Percentiles rank a stretch among this genome's conserved stretches.
These are phyloP conservation scores for Pugionium cornutum DNA, from an alignment of 345 rosid genomes.

Conservation along the genomic window DNA sequence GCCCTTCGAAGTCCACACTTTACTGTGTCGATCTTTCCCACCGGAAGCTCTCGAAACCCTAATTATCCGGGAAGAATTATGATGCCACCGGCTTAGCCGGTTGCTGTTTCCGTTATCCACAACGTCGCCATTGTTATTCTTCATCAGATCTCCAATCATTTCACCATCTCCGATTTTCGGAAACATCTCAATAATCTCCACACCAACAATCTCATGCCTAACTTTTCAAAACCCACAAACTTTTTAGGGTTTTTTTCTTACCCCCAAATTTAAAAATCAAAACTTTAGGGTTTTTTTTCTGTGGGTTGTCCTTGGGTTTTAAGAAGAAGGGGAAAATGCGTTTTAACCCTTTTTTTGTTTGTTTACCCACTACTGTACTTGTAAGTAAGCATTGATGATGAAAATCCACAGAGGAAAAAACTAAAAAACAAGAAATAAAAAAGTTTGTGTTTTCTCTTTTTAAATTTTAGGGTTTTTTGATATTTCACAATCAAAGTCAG, in stretches of 20 bases:
- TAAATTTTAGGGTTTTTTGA: constrained; percentile 52
- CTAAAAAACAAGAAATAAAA: constrained; percentile 32
- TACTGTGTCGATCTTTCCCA: constrained; percentile 98
- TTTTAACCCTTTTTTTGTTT: constrained; percentile 2
- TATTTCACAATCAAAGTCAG: constrained; percentile 86
- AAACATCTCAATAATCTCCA: constrained; percentile 42
- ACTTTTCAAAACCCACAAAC: not conserved
- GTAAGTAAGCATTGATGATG: constrained; percentile 36
- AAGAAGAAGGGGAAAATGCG: constrained; percentile 27
- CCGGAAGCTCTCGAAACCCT: constrained; percentile 98
- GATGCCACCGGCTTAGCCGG: constrained; percentile 61
- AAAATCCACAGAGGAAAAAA: constrained; percentile 39
- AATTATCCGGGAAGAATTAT: constrained; percentile 73
- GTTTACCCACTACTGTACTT: constrained; percentile 31
- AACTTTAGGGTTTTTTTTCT: constrained; percentile 23
- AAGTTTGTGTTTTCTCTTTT: constrained; percentile 39
- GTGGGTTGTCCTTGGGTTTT: constrained; percentile 2
- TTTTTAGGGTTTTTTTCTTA: constrained; percentile 18
- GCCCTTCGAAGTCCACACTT: constrained; percentile 92
- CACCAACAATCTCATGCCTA: constrained; percentile 74
- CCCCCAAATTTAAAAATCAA: constrained; percentile 35
- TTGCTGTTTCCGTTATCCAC: constrained; percentile 31
- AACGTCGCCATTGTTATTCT: constrained; percentile 41
- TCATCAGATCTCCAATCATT: constrained; percentile 52
- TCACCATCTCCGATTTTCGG: constrained; percentile 58